These are phyloP conservation scores for Patellifolia procumbens DNA, from an alignment of 179 eudicot species.

Conservation along the genomic window DNA sequence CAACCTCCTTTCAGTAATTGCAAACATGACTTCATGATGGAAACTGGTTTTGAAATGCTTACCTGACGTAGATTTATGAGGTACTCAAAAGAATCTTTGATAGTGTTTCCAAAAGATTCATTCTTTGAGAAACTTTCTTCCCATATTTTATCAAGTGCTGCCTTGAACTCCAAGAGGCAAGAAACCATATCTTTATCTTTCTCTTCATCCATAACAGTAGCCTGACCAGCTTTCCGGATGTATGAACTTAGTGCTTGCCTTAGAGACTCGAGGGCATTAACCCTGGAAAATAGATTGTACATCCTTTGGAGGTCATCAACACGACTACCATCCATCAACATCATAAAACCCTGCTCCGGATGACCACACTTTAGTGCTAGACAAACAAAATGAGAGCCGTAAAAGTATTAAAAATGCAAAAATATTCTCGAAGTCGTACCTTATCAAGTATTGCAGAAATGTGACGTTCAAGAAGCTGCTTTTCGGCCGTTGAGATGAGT, in stretches of 20 bases:
- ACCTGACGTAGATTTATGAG: constrained; percentile 98
- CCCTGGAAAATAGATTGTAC: constrained; percentile 70
- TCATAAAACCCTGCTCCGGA: constrained; percentile 69
- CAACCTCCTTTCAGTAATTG: background rate
- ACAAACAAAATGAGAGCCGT: background rate
- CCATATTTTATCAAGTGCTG: constrained; percentile 81
- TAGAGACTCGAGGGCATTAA: constrained; percentile 78
- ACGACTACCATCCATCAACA: constrained; percentile 88
- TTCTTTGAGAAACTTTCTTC: constrained; percentile 89
- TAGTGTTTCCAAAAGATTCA: constrained; percentile 80
- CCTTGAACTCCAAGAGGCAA: constrained; percentile 85
- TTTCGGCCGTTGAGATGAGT: constrained; percentile 76
- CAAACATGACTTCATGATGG: background rate
- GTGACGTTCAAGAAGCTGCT: constrained; percentile 90
- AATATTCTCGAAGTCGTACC: constrained; percentile 33
- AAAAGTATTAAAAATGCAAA: constrained; percentile 1
- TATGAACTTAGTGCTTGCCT: constrained; percentile 73
- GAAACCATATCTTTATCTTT: constrained; percentile 96
- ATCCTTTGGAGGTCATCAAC: constrained; percentile 80
- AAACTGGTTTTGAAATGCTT: constrained; percentile 20
- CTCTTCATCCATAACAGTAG: constrained; percentile 89
- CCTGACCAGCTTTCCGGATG: constrained; percentile 79
- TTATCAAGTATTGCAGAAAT: constrained; percentile 85
- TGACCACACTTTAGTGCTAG: constrained; percentile 3
- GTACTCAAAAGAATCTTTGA: constrained; percentile 96